Base-by-base conservation (phyloP, 371 early-diverging fungal species). In the Amoeboaphelidium occidentale region DNA sequence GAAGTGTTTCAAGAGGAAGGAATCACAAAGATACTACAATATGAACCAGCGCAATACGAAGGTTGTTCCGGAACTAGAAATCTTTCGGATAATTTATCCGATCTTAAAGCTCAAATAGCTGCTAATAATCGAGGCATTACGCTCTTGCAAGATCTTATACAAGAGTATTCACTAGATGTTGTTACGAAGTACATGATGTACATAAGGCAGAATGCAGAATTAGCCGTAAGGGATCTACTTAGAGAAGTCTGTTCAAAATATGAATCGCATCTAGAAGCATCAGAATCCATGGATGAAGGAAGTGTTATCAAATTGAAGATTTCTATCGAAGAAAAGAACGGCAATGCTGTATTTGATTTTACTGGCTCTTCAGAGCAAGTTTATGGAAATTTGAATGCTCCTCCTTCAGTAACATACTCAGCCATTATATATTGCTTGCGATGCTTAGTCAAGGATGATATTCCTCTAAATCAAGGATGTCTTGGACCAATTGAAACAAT, bases 351-450 rank as follows among this genome's bases (percentile, higher is more conserved):
- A 27, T 96, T 96, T 67, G 91, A 96, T 55, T 94, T 94, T 63
- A 64, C 74, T 6, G 89, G 89, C 22, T 89, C 96, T 1, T 81
- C 82, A 27, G 73, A 73, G 1, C n/a, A 57, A 49, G 64, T 60
- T 10, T 67, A 61, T 46, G 64, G 54, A 42, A 69, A 69, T 55
- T 65, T 55, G 48, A 68, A 69, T 45, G 67, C 67, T 13, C 73
- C 76, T 13, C 27, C 47, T 4, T 59, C 75, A 2, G 76, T 86
- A 21, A 70, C 75, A 1, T 76, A 83, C 59, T 79, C 81, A 20
- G 92, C 96, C 2, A 84, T 90, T 50, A 84, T 94, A 42, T 94
- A 94, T 60, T 88, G 84, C 49, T 65, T 94, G 32, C 77, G 96
- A 3, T 81, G 83, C 61, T 66, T 94, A 61, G 79, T 94, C 10